Conservation (phyloP, 2,329 filamentous ascomycete genomes). For the Paraphaeosphaeria minitans region DNA sequence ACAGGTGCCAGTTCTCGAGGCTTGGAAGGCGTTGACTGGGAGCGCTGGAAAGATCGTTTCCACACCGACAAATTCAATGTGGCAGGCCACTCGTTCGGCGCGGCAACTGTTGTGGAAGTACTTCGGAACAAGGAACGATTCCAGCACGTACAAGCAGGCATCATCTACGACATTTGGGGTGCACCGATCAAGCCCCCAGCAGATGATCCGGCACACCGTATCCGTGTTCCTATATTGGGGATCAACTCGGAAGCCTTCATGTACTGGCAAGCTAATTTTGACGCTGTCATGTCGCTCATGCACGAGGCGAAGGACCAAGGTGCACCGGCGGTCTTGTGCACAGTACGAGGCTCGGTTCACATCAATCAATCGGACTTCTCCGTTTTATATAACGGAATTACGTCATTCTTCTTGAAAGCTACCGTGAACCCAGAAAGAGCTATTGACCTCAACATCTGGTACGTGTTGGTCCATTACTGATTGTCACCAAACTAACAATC, state of each 20-base stretch:
- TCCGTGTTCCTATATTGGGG: conserved; percentile 62
- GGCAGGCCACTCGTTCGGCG: conserved; percentile 71
- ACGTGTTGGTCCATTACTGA: neutral
- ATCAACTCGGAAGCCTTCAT: conserved; percentile 73
- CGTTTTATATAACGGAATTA: conserved; percentile 65
- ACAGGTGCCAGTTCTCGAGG: conserved; percentile 64
- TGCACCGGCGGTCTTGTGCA: conserved; percentile 53
- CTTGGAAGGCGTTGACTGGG: conserved; percentile 62
- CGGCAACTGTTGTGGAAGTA: conserved; percentile 66
- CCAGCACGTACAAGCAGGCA: conserved; percentile 64
- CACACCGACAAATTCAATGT: conserved; percentile 63
- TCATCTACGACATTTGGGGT: conserved; percentile 71
- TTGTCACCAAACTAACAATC: neutral
- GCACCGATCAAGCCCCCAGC: conserved; percentile 51
- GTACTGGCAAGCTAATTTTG: conserved; percentile 68
- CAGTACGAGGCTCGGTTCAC: conserved; percentile 65
- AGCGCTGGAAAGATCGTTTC: conserved; percentile 61
- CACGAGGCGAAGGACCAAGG: conserved; percentile 59
- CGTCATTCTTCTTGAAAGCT: conserved; percentile 64
- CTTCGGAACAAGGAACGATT: conserved; percentile 61
- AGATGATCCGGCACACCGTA: conserved; percentile 53
- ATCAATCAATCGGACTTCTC: conserved; percentile 70
- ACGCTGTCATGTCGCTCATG: conserved; percentile 61
- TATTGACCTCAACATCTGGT: conserved; percentile 65
- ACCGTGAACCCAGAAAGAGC: conserved; percentile 67